A percentile compares a stretch with the other conserved stretches of the same genome.
Conservation (phyloP, 768 basidiomycete species). For the Suillus alpinus region DNA sequence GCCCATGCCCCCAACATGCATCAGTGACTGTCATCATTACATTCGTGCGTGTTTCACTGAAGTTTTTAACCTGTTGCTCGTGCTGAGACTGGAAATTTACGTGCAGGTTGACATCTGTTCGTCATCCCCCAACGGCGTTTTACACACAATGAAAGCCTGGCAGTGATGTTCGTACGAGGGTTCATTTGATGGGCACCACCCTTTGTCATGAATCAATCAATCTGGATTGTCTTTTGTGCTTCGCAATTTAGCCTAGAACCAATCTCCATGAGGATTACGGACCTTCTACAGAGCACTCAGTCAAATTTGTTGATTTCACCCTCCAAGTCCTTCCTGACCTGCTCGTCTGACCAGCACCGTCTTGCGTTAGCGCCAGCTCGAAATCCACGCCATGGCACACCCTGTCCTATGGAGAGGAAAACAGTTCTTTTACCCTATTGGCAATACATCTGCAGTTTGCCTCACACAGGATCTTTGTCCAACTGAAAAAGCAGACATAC, state of each 20-base stretch:
- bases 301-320: background rate
- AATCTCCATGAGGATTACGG: background rate
- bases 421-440: conserved; percentile 55
- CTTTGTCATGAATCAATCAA: background rate
- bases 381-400: conserved; percentile 37
- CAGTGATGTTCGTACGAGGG: too few relatives aligned
- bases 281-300: background rate
- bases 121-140: too few relatives aligned
- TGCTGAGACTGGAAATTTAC: too few relatives aligned
- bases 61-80: too few relatives aligned
- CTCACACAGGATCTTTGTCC: conserved; percentile 47
- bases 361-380: background rate
- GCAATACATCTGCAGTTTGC: conserved; percentile 54
- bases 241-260: background rate
- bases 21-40: too few relatives aligned
- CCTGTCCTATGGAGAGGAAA: conserved; percentile 42
- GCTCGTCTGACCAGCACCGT: background rate
- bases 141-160: too few relatives aligned
- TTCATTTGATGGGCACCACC: too few relatives aligned
- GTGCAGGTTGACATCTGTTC: too few relatives aligned
- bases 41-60: too few relatives aligned
- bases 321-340: background rate
- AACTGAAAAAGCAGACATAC: conserved; percentile 44
- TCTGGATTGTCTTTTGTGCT: background rate
- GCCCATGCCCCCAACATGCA: too few relatives aligned